Evolutionary conservation across 2,329 filamentous ascomycete species (phyloP).

Genomic region (Ophiostoma perfectum): DNA sequence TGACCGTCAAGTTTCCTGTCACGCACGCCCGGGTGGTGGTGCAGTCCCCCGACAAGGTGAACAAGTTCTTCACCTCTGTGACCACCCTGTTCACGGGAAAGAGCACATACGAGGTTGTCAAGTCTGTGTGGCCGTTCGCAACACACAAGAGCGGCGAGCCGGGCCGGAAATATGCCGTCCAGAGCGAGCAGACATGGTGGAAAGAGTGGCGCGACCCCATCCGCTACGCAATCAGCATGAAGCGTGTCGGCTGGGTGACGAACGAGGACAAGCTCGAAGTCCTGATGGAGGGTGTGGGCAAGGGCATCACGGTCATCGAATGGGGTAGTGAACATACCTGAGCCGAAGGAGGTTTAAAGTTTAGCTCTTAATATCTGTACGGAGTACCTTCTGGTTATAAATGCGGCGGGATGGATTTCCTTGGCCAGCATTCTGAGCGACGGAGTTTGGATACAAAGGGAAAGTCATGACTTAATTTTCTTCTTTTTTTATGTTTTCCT

Average conservation of each 20-base stretch:
- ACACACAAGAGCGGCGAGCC: slow-evolving; percentile 42
- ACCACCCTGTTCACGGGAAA: slow-evolving; percentile 48
- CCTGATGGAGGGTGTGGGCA: slow-evolving; percentile 46
- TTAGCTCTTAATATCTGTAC: neutral
- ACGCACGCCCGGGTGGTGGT: slow-evolving; percentile 47
- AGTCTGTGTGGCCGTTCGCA: slow-evolving; percentile 54
- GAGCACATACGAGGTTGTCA: slow-evolving; percentile 51
- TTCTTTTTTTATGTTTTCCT: neutral
- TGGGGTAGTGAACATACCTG: slow-evolving; percentile 35
- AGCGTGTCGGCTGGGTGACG: slow-evolving; percentile 44
- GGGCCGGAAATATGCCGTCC: slow-evolving; percentile 45
- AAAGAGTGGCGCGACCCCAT: slow-evolving; percentile 46
- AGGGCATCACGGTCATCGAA: slow-evolving; percentile 36
- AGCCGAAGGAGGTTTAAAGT: neutral
- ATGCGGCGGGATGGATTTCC: neutral
- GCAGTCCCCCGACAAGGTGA: slow-evolving; percentile 48
- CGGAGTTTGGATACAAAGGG: neutral
- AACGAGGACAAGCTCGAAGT: slow-evolving; percentile 51
- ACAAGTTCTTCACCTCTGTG: slow-evolving; percentile 50
- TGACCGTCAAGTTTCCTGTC: slow-evolving; percentile 46
- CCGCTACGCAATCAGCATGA: slow-evolving; percentile 36
- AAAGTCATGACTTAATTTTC: neutral
- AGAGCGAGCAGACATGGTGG: slow-evolving; percentile 54
- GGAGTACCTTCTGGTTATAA: neutral
- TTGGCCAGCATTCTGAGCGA: slow-evolving; percentile 1